phyloP scores from a whole-genome alignment of 345 rosid species.

The Eucalyptus pauciflora region DNA sequence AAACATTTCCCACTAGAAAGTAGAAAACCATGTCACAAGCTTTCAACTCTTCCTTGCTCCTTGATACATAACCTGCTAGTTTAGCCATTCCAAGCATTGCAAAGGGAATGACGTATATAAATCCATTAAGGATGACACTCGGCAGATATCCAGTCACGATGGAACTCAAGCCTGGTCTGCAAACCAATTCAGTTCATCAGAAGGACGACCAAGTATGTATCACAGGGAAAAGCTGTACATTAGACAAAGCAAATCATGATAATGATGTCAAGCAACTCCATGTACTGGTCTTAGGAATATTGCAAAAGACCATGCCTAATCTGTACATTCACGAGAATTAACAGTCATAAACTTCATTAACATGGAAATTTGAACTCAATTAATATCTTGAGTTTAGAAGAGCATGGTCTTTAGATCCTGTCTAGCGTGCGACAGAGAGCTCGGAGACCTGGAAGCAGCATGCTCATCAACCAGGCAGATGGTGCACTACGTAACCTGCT shows the following conservation, averaged over 20 bases:
- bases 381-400: neutral
- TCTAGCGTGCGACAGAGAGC: neutral
- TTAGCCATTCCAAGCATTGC: conserved; percentile 74
- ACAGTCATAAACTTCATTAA: neutral
- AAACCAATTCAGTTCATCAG: conserved; percentile 1
- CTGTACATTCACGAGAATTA: neutral
- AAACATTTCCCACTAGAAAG: conserved; percentile 85
- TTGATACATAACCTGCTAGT: conserved; percentile 59
- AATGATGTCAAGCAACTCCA: neutral
- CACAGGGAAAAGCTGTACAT: neutral
- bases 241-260: neutral
- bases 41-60: conserved; percentile 82
- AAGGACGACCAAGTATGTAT: neutral
- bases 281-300: neutral
- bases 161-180: conserved; percentile 89
- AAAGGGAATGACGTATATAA: conserved; percentile 57
- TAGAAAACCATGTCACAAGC: conserved; percentile 94
- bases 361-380: neutral
- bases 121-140: conserved; percentile 79
- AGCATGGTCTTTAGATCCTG: neutral
- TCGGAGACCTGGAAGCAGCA: neutral
- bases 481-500: neutral
- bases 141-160: conserved; percentile 88
- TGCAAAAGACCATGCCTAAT: neutral
- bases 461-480: neutral